phyloP scores from a whole-genome alignment of 768 basidiomycete genomes.

The Zangia roseola region DNA sequence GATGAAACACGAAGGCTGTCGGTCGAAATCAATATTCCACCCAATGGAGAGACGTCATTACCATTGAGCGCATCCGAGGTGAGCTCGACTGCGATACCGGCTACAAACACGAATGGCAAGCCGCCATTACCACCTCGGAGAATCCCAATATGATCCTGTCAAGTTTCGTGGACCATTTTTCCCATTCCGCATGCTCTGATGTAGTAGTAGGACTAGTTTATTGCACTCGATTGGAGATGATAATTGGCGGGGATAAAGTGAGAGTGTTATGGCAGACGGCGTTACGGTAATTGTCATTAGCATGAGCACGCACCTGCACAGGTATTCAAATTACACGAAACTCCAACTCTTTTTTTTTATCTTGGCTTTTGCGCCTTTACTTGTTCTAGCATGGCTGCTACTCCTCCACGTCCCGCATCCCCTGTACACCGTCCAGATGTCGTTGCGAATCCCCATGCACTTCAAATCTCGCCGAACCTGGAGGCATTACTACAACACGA shows the following conservation, averaged over 20 bases:
- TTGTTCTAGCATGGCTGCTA: slow-evolving; percentile 24
- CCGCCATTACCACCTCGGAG: slow-evolving; percentile 39
- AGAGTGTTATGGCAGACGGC: too few relatives aligned
- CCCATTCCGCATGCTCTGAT: background rate
- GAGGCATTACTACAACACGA: slow-evolving; percentile 61
- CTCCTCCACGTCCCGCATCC: slow-evolving; percentile 21
- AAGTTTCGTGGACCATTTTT: background rate
- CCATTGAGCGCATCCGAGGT: slow-evolving; percentile 4
- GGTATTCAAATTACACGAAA: slow-evolving; percentile 22
- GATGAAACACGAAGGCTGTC: slow-evolving; percentile 37
- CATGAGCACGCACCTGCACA: slow-evolving; percentile 5
- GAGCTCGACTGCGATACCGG: slow-evolving; percentile 4
- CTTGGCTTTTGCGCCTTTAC: background rate
- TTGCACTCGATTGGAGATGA: background rate
- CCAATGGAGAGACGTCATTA: slow-evolving; percentile 1
- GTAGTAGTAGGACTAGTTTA: slow-evolving; percentile 6
- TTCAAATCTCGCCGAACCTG: slow-evolving; percentile 58
- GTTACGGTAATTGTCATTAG: too few relatives aligned
- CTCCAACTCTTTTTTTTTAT: background rate
- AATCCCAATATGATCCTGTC: slow-evolving; percentile 8
- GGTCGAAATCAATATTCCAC: slow-evolving; percentile 17
- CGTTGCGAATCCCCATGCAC: slow-evolving; percentile 17
- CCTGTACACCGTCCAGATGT: slow-evolving; percentile 4
- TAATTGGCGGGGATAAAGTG: too few relatives aligned
- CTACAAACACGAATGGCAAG: slow-evolving; percentile 11